Evolutionary conservation across 768 basidiomycete genomes (phyloP).

Genomic region (Favolaschia claudopus): DNA sequence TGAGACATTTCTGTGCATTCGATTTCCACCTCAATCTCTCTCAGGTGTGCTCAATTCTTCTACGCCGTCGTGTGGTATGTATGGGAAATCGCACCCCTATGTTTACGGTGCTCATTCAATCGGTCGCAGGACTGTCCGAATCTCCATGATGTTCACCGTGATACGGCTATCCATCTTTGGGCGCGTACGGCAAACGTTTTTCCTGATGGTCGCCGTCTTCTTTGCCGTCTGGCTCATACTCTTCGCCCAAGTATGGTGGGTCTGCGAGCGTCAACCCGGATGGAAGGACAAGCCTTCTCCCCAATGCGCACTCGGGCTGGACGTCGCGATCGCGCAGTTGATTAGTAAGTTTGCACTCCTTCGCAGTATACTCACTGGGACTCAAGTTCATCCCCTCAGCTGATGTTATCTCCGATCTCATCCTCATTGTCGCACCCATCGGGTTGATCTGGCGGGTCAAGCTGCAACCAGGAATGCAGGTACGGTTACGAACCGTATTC

Average conservation of each 20-base stretch:
- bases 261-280: conserved; percentile 36
- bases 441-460: conserved; percentile 48
- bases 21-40: not conserved
- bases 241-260: conserved; percentile 44
- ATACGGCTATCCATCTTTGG: conserved; percentile 46
- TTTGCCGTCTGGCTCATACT: conserved; percentile 37
- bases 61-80: conserved; percentile 34
- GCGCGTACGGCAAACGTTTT: conserved; percentile 23
- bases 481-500: conserved; percentile 51
- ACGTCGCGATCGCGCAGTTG: conserved; percentile 54
- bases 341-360: conserved; percentile 44
- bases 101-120: not conserved
- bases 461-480: conserved; percentile 39
- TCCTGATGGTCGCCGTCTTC: conserved; percentile 34
- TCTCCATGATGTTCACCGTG: conserved; percentile 51
- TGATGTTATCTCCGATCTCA: not conserved
- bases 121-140: conserved; percentile 39
- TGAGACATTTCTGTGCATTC: not conserved
- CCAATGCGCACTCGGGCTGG: conserved; percentile 48
- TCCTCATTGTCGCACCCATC: conserved; percentile 52
- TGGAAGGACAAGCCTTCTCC: conserved; percentile 37
- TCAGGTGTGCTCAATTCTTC: conserved; percentile 24
- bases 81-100: not conserved
- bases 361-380: not conserved
- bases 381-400: not conserved